Conservation (phyloP, 805 yeast species). For the Starmerella bacillaris region DNA sequence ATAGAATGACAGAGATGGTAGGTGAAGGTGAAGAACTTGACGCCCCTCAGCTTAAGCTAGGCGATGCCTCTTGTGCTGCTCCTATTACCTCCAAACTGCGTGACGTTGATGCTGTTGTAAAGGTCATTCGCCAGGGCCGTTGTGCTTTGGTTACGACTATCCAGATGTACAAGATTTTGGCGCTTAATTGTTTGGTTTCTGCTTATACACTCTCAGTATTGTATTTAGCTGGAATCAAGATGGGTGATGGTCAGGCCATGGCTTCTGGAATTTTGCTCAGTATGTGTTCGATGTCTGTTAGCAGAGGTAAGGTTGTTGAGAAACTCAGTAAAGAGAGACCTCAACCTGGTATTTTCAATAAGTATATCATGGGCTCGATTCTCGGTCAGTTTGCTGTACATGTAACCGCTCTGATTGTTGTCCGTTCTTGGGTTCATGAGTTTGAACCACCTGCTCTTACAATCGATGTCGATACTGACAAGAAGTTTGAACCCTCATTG, state of each 20-base stretch:
- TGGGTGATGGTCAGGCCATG: slow-evolving; percentile 97
- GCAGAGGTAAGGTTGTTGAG: slow-evolving; percentile 80
- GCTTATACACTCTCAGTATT: slow-evolving; percentile 90
- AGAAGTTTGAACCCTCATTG: slow-evolving; percentile 70
- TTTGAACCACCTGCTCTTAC: slow-evolving; percentile 86
- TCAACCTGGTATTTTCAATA: slow-evolving; percentile 89
- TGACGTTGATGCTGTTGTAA: slow-evolving; percentile 79
- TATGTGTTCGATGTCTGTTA: slow-evolving; percentile 86
- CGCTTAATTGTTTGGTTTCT: slow-evolving; percentile 87
- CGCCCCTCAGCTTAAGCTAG: slow-evolving; percentile 82
- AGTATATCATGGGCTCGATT: slow-evolving; percentile 93
- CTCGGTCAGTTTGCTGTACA: slow-evolving; percentile 93
- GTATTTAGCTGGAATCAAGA: slow-evolving; percentile 91
- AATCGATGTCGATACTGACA: slow-evolving; percentile 58
- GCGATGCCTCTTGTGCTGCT: slow-evolving; percentile 98
- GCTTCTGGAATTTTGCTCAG: slow-evolving; percentile 82
- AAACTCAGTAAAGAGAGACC: slow-evolving; percentile 87
- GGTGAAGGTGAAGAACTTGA: slow-evolving; percentile 48
- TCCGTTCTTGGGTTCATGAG: slow-evolving; percentile 65
- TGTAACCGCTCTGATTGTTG: slow-evolving; percentile 60
- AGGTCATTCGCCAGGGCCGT: slow-evolving; percentile 93
- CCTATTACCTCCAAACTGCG: slow-evolving; percentile 93
- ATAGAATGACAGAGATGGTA: slow-evolving; percentile 39
- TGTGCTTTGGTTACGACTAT: slow-evolving; percentile 93
- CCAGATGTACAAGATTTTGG: slow-evolving; percentile 96